These are phyloP conservation scores for Mortierella sp. DNA, from an alignment of 371 early-diverging fungal species.

Conservation along the genomic window DNA sequence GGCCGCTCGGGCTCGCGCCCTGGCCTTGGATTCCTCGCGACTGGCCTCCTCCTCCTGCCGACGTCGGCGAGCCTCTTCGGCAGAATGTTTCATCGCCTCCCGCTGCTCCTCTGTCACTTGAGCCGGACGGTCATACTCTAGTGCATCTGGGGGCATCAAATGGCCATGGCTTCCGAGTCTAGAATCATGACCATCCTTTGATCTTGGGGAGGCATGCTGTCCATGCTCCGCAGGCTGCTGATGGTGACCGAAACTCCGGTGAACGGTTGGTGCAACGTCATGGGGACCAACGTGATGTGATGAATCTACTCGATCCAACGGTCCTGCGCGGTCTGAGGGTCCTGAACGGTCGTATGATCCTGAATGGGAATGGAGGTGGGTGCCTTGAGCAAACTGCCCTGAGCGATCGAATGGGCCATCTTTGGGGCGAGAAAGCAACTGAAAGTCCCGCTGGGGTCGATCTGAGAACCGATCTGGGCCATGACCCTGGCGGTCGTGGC, in stretches of 20 bases:
- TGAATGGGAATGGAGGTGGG: background rate
- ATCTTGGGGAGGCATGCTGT: background rate
- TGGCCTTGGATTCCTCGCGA: conserved; percentile 31
- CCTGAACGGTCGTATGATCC: conserved; percentile 7
- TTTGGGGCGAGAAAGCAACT: conserved; percentile 39
- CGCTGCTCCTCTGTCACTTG: conserved; percentile 43
- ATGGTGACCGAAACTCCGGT: background rate
- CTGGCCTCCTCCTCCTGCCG: conserved; percentile 43
- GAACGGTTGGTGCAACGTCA: conserved; percentile 4
- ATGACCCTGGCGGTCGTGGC: conserved; percentile 39
- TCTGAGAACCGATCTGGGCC: conserved; percentile 32
- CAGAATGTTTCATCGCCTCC: conserved; percentile 43
- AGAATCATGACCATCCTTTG: conserved; percentile 4
- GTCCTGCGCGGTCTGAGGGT: background rate
- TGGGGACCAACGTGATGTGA: conserved; percentile 15
- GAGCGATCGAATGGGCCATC: conserved; percentile 22
- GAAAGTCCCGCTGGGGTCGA: conserved; percentile 38
- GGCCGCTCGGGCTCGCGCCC: conserved; percentile 44
- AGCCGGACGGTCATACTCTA: conserved; percentile 35
- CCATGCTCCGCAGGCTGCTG: conserved; percentile 1
- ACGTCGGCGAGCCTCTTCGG: conserved; percentile 50
- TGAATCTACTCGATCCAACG: background rate
- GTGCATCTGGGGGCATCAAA: conserved; percentile 16
- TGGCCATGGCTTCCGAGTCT: conserved; percentile 17
- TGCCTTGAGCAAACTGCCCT: background rate